Evolutionary conservation across 129 eudicot species (phyloP), one percentile per base, ranked within the genome.

Genomic region (sunflower (Helianthus annuus)): DNA sequence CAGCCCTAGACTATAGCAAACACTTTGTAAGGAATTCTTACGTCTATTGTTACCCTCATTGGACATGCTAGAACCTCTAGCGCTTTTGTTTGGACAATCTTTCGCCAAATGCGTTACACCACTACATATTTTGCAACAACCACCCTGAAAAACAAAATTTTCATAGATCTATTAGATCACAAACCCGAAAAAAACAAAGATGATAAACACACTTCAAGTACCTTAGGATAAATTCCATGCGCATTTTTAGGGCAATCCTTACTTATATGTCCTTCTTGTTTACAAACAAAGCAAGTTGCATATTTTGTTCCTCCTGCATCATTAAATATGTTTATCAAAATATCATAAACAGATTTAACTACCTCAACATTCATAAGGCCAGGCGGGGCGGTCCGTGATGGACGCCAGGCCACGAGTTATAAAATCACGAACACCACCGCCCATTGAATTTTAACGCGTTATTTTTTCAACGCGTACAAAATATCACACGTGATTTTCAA

Each of bases 171-270:
- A 52, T 52, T 2, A 10, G 15, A 12, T 49, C 64, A 53, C 51
- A 27, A 53, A 51, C 38, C 19, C 48, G 17, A 14, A 77, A 55
- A 36, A 3, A 14, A 77, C 44, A 36, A 3, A 22, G 16, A 22
- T 1, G 46, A 32, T 45, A 44, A 72, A 45, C 57, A 59, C 44
- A 42, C 6, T 13, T 34, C 69, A 32, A 11, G 49, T 77, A 94
- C 98, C 97, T 94, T 90, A 1, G 97, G 97, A 76, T 94, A 94
- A 24, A 94, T 88, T 54, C 98, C 99, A 68, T 90, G 99, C 45
- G 89, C 82, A 56, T 90, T 94, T 84, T 94, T 76, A 48, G 99
- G 99, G 81, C 99, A 94, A 78, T 90, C 76, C 79, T 90, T 94
- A 77, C 96, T 94, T 87, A 94, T 81, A 80, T 94, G 99, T 65